Percentiles rank a stretch among this genome's conserved stretches.
phyloP scores from a whole-genome alignment of 208 protist species.

The Crithidia fasciculata region DNA sequence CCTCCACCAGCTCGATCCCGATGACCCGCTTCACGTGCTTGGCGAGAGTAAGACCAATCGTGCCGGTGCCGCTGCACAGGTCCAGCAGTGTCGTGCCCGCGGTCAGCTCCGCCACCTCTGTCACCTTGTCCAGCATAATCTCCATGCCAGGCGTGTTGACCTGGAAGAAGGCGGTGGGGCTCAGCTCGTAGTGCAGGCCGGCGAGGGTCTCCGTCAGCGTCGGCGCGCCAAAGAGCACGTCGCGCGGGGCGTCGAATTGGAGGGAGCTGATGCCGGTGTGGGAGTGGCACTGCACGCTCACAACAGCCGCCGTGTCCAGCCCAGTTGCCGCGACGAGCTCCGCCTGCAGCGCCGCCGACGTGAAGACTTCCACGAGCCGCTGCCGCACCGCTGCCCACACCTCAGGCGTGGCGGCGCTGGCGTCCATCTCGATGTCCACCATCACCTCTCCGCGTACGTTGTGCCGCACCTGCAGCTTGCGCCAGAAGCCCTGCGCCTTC shows the following conservation, averaged over 20 bases:
- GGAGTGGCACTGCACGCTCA: conserved; percentile 79
- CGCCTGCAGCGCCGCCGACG: conserved; percentile 18
- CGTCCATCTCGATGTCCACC: conserved; percentile 78
- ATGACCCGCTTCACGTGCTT: conserved; percentile 87
- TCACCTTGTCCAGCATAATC: conserved; percentile 77
- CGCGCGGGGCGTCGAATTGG: conserved; percentile 59
- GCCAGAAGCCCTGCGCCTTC: conserved; percentile 88
- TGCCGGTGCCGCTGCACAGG: conserved; percentile 96
- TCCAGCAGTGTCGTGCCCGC: conserved; percentile 89
- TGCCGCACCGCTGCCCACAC: conserved; percentile 45
- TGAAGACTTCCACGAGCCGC: conserved; percentile 45
- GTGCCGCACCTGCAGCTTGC: conserved; percentile 88
- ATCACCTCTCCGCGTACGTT: conserved; percentile 88
- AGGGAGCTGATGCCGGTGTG: conserved; percentile 75
- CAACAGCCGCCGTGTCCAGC: conserved; percentile 45
- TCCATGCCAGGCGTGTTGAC: conserved; percentile 94
- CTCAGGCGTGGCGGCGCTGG: conserved; percentile 32
- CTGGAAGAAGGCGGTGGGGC: conserved; percentile 95
- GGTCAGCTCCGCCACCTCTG: conserved; percentile 59
- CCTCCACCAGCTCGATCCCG: conserved; percentile 93
- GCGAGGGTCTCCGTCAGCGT: conserved; percentile 79
- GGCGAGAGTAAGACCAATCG: conserved; percentile 92
- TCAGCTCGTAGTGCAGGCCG: conserved; percentile 90
- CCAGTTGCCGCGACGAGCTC: conserved; percentile 32
- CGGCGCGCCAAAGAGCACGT: conserved; percentile 61